These are phyloP conservation scores for Elongisporangium undulatum DNA, from an alignment of 352 stramenopile genomes.

Conservation along the genomic window DNA sequence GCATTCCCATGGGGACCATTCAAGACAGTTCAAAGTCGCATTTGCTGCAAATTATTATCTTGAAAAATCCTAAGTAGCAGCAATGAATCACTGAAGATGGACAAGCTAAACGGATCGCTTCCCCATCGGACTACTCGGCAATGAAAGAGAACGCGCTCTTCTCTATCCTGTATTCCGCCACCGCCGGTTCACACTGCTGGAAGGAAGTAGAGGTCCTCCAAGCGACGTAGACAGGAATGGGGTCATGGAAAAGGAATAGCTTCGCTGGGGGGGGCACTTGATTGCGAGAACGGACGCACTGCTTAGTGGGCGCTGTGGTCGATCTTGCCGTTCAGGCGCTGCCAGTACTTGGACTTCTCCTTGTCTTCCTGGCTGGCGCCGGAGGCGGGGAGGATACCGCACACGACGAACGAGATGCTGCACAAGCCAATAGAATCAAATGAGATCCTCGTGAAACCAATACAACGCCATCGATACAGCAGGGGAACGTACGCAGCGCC, in stretches of 20 bases:
- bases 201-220: background rate
- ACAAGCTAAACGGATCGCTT: background rate
- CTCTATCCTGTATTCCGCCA: background rate
- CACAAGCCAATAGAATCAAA: constrained; percentile 1
- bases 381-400: constrained; percentile 74
- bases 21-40: background rate
- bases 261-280: background rate
- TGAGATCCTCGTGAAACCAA: background rate
- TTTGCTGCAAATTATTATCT: background rate
- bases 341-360: constrained; percentile 85
- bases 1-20: background rate
- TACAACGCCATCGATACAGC: background rate
- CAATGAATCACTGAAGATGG: background rate
- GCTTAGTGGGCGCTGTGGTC: constrained; percentile 75
- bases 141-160: background rate
- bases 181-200: background rate
- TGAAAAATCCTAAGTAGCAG: background rate
- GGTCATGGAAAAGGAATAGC: background rate
- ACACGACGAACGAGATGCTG: constrained; percentile 76
- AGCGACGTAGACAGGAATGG: background rate
- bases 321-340: constrained; percentile 81
- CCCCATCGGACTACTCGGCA: background rate
- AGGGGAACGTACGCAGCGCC: constrained; percentile 50
- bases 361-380: constrained; percentile 78
- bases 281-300: background rate